phyloP scores from a whole-genome alignment of 495 filamentous ascomycete species.

The Acidomyces sp. region DNA sequence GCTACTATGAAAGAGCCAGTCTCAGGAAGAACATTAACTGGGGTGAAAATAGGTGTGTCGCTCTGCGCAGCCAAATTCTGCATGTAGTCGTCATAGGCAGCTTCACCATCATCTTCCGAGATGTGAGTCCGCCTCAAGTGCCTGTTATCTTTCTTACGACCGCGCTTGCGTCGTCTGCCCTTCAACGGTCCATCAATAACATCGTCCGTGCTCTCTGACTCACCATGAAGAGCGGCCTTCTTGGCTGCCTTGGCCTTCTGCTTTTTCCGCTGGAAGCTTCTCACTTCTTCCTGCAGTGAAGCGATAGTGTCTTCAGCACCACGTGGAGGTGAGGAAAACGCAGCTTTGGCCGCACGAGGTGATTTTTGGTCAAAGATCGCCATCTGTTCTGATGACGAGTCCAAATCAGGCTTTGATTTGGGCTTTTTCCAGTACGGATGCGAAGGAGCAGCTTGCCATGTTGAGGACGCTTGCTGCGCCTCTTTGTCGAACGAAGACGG shows the following conservation, averaged over 20 bases:
- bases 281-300: slow-evolving; percentile 9
- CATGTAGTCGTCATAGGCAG: slow-evolving; percentile 19
- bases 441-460: background rate
- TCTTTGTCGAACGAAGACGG: background rate
- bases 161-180: slow-evolving; percentile 9
- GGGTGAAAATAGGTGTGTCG: background rate
- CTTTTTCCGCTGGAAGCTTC: slow-evolving; percentile 8
- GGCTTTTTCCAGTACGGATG: slow-evolving; percentile 8
- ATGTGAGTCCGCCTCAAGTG: slow-evolving; percentile 14
- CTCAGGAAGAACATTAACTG: background rate
- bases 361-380: background rate
- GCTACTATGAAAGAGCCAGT: slow-evolving; percentile 11
- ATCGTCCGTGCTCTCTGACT: background rate
- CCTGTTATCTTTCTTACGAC: slow-evolving; percentile 15
- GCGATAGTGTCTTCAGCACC: slow-evolving; percentile 9
- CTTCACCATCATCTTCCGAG: slow-evolving; percentile 19
- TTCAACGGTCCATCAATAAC: background rate
- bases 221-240: no score
- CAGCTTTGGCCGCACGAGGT: background rate
- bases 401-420: slow-evolving; percentile 2
- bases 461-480: background rate
- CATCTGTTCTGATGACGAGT: background rate
- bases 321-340: slow-evolving; percentile 1
- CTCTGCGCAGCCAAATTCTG: slow-evolving; percentile 16
- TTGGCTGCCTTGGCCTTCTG: background rate